A percentile compares a stretch with the other conserved stretches of the same genome.
Evolutionary conservation across 129 eudicot genomes (phyloP).

Genomic region (sunflower (Helianthus annuus)): HanXRQr2.0-SUNRISE NC_035440.2:76537815-76538314

Average conservation of each 20-base stretch:
- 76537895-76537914: too few species aligned
- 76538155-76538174: conserved; percentile 42
- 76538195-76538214: conserved; percentile 2
- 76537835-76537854: too few species aligned
- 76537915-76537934: too few species aligned
- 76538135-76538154: conserved; percentile 35
- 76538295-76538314: conserved; percentile 53
- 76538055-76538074: not conserved
- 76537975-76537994: too few species aligned
- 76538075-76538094: not conserved
- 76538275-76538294: conserved; percentile 28
- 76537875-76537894: too few species aligned
- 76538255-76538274: not conserved
- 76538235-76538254: conserved; percentile 42
- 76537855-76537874: too few species aligned
- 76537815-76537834: too few species aligned
- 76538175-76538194: conserved; percentile 30
- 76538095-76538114: not conserved
- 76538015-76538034: too few species aligned
- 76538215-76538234: conserved; percentile 30
- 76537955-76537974: too few species aligned
- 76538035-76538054: too few species aligned
- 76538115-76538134: not conserved
- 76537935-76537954: too few species aligned
- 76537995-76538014: too few species aligned